A percentile compares a stretch with the other conserved stretches of the same genome.
These are phyloP conservation scores for Myxozyma kluyveri DNA, from an alignment of 805 yeast species.

Conservation along the genomic window DNA sequence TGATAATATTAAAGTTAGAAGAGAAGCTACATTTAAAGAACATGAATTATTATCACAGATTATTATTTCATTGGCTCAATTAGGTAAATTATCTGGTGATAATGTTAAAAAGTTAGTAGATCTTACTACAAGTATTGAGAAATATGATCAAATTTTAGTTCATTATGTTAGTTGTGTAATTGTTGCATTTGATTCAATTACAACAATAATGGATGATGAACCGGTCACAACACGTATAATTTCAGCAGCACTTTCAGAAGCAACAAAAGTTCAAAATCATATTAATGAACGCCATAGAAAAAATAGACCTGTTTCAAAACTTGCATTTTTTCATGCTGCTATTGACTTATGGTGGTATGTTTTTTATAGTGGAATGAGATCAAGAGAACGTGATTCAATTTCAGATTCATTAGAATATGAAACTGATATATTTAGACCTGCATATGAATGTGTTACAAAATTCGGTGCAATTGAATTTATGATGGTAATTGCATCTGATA, in stretches of 20 bases:
- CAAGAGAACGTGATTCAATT: slow-evolving; percentile 19
- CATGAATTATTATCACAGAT: slow-evolving; percentile 73
- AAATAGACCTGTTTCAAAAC: slow-evolving; percentile 8
- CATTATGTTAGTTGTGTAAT: slow-evolving; percentile 55
- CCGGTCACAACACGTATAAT: neutral
- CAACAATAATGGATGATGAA: slow-evolving; percentile 8
- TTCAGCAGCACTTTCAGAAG: slow-evolving; percentile 16
- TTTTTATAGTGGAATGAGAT: slow-evolving; percentile 29
- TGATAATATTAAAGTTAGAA: slow-evolving; percentile 54
- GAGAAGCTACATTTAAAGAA: slow-evolving; percentile 59
- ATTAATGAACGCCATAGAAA: slow-evolving; percentile 8
- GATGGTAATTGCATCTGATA: slow-evolving; percentile 39
- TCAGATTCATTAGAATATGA: slow-evolving; percentile 25
- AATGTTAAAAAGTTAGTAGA: slow-evolving; percentile 45
- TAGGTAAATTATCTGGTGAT: slow-evolving; percentile 35
- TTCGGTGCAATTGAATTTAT: slow-evolving; percentile 42
- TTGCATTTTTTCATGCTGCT: slow-evolving; percentile 26
- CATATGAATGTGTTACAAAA: slow-evolving; percentile 35
- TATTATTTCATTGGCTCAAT: slow-evolving; percentile 48
- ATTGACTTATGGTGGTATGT: slow-evolving; percentile 30
- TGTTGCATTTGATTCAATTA: slow-evolving; percentile 13
- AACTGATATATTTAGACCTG: slow-evolving; percentile 32
- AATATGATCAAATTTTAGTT: slow-evolving; percentile 62
- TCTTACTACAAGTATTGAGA: slow-evolving; percentile 49
- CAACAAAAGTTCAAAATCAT: slow-evolving; percentile 13